Percentiles rank a stretch among this genome's conserved stretches.
phyloP scores from a whole-genome alignment of 352 stramenopile species.

The Pythium chondricola region DNA sequence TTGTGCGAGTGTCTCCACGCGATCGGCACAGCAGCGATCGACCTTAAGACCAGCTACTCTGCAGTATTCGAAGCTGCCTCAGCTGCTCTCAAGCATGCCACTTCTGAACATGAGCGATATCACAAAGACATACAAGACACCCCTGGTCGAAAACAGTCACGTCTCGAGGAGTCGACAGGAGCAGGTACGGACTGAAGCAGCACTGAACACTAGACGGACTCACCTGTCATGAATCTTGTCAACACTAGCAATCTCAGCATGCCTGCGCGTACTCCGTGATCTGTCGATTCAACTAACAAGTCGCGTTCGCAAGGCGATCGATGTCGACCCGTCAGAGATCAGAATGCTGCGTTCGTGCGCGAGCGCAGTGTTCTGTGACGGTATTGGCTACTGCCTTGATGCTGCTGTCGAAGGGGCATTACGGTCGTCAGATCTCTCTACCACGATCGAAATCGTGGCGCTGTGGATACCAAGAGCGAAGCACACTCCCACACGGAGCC shows the following conservation, averaged over 20 bases:
- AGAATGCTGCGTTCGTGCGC: constrained; percentile 1
- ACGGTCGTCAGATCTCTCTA: constrained; percentile 1
- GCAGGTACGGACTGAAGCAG: constrained; percentile 12
- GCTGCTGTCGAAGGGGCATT: constrained; percentile 9
- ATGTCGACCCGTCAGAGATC: not conserved
- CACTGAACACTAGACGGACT: no score
- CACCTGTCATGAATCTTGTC: no score
- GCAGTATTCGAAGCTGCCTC: constrained; percentile 49
- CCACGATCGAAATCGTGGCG: constrained; percentile 35
- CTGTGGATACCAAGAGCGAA: constrained; percentile 6
- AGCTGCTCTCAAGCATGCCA: no score
- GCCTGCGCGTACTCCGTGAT: constrained; percentile 20
- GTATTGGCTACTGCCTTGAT: no score
- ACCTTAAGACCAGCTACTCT: constrained; percentile 40
- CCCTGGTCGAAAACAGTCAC: no score
- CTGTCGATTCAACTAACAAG: constrained; percentile 9
- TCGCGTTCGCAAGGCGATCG: not conserved
- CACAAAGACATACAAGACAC: no score
- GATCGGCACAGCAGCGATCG: constrained; percentile 38
- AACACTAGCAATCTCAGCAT: constrained; percentile 41
- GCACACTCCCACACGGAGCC: not conserved
- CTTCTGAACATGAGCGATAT: no score
- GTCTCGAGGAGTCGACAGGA: no score
- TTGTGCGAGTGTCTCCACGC: constrained; percentile 38
- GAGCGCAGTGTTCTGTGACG: no score